Base-by-base conservation (phyloP, 371 early-diverging fungal species). In the Lichtheimia ornata region DNA sequence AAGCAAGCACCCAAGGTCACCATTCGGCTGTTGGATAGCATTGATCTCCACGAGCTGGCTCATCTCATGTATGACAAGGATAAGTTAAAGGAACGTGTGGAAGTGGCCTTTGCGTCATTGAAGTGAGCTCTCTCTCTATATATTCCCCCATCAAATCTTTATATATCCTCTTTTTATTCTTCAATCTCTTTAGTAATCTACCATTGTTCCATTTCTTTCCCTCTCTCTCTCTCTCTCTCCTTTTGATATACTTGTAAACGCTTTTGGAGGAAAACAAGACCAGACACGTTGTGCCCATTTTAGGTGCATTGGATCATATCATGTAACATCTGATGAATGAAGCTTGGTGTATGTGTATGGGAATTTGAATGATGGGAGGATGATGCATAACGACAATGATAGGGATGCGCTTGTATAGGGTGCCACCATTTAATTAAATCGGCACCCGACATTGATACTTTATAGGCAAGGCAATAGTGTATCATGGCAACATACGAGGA, bases 61-160 rank as follows among this genome's bases (percentile, higher is more conserved):
- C 67, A 73, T 65, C 52, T 75, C 14, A 78, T 78, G 79, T 70
- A 65, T 51, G 69, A 75, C 55, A 64, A 55, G 56, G 57, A 61
- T 15, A 54, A 42, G 43, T 58, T 78, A 43, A 75, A 70, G 54
- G 55, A 64, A 58, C 66, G 64, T 50, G 79, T 73, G 28, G 62
- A 68, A 5, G 58, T 63, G 20, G 70, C 76, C 30, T 68, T 69
- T 63, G 66, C 63, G 40, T 47, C 57, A 20, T 30, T 70, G 55
- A 58, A 61, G 50, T 45, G 56, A 41, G 40, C 56, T 54, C 20
- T 49, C 35, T 24, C 20, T 41, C 20, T 56, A 56, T 56, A 56
- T 62, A n/a, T 24, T 28, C 25, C 42, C 57, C 28, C 28, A 12
- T 63, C 52, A 27, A 25, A 20, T 54, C 40, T 59, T 35, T 30